A percentile compares a stretch with the other conserved stretches of the same genome.
These are phyloP conservation scores for Hortaea werneckii DNA, from an alignment of 2,329 filamentous ascomycete genomes.

Conservation along the genomic window DNA sequence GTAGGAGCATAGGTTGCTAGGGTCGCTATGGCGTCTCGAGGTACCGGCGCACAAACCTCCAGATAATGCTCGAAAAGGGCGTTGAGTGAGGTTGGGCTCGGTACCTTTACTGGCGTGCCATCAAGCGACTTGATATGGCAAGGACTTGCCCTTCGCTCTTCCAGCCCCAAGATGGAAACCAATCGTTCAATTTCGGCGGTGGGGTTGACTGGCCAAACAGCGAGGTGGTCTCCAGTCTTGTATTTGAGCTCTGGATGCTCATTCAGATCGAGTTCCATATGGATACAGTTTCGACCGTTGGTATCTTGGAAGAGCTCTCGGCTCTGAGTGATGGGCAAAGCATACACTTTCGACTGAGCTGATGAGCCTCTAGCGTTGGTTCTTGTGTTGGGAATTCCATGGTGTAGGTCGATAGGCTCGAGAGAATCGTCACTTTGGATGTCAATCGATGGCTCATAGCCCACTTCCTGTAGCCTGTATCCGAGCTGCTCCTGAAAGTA, in stretches of 20 bases:
- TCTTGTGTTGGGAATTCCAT: background rate
- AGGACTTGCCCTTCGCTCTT: background rate
- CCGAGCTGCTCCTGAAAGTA: slow-evolving; percentile 23
- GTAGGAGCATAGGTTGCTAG: slow-evolving; percentile 33
- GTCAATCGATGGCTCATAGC: slow-evolving; percentile 25
- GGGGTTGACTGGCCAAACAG: slow-evolving; percentile 32
- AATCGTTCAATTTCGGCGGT: slow-evolving; percentile 28
- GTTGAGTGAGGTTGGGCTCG: slow-evolving; percentile 30
- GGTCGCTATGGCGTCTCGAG: slow-evolving; percentile 28
- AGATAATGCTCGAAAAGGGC: slow-evolving; percentile 37
- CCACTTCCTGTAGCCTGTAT: slow-evolving; percentile 24
- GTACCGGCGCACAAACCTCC: slow-evolving; percentile 35
- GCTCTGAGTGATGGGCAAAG: background rate
- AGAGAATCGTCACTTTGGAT: slow-evolving; percentile 14
- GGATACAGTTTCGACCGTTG: slow-evolving; percentile 30
- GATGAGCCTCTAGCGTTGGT: background rate
- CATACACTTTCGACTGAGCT: background rate
- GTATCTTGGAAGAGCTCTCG: slow-evolving; percentile 26
- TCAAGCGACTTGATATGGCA: background rate
- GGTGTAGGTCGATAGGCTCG: background rate
- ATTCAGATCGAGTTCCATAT: slow-evolving; percentile 31
- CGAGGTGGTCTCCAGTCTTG: slow-evolving; percentile 36
- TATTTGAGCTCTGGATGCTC: slow-evolving; percentile 28
- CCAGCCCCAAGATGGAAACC: slow-evolving; percentile 18
- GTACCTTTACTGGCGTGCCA: slow-evolving; percentile 15